Evolutionary conservation across 148 eudicot genomes (phyloP).

Genomic region (Cornus florida): DNA sequence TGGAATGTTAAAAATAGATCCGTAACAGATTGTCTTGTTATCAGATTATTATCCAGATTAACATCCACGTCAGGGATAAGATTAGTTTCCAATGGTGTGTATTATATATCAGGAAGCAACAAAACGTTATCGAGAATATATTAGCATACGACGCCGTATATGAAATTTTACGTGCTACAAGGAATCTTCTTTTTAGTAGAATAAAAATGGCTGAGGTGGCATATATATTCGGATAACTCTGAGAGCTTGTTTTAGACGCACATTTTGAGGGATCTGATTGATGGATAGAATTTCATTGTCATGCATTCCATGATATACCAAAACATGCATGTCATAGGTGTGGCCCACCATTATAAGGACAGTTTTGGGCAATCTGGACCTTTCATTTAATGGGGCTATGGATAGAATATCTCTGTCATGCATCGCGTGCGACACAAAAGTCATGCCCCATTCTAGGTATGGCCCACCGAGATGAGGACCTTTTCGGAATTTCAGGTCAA

Average conservation of each 20-base stretch:
- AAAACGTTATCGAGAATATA: neutral
- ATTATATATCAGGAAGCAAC: neutral
- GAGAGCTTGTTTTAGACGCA: constrained; percentile 2
- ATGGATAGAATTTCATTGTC: neutral
- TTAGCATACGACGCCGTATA: neutral
- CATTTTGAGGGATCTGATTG: neutral
- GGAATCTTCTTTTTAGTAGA: no score
- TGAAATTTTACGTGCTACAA: no score
- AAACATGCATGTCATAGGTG: no score
- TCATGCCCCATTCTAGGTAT: neutral
- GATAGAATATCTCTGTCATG: no score
- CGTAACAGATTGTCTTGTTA: no score
- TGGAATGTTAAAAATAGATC: no score
- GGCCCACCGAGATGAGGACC: neutral
- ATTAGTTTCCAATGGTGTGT: no score
- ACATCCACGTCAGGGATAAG: no score
- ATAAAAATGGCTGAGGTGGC: constrained; percentile 1
- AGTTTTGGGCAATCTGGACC: neutral
- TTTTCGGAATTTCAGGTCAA: neutral
- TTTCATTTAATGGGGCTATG: neutral
- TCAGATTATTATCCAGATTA: no score
- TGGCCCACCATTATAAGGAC: no score
- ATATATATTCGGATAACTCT: neutral
- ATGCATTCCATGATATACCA: no score
- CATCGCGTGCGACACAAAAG: no score